phyloP scores from a whole-genome alignment of 1,284 basidiomycete species.

The Apiotrichum gamsii region DNA sequence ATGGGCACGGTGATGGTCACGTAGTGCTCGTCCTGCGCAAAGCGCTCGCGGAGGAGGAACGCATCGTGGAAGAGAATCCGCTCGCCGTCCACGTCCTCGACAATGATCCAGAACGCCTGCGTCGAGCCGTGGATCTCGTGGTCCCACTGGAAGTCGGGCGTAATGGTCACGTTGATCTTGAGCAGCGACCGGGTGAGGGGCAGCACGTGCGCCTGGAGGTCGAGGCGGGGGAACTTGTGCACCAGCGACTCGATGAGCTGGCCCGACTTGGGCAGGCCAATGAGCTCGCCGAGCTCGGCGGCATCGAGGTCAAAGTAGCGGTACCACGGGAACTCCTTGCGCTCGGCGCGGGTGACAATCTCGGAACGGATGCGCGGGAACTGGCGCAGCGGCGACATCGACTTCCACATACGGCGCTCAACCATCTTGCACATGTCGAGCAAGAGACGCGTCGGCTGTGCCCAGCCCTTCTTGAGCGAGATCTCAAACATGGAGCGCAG shows the following conservation, averaged over 20 bases:
- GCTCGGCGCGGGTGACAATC: constrained; percentile 85
- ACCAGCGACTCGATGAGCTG: constrained; percentile 89
- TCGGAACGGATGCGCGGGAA: constrained; percentile 66
- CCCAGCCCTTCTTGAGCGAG: constrained; percentile 97
- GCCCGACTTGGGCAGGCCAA: constrained; percentile 88
- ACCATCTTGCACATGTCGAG: constrained; percentile 97
- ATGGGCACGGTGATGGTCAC: constrained; percentile 92
- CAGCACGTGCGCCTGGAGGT: constrained; percentile 87
- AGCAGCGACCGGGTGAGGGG: constrained; percentile 85
- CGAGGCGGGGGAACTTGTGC: constrained; percentile 91
- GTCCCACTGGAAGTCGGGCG: constrained; percentile 96
- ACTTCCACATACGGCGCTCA: constrained; percentile 89
- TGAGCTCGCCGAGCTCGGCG: constrained; percentile 85
- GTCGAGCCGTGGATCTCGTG: constrained; percentile 83
- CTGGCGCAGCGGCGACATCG: constrained; percentile 94
- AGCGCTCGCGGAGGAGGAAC: constrained; percentile 84
- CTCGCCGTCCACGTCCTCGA: constrained; percentile 97
- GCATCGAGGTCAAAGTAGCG: constrained; percentile 87
- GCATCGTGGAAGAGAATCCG: constrained; percentile 89
- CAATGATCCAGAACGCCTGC: constrained; percentile 85
- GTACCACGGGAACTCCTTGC: constrained; percentile 98
- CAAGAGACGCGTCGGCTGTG: constrained; percentile 81
- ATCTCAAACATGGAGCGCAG: constrained; percentile 97
- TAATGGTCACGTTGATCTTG: constrained; percentile 81
- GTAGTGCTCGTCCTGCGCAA: constrained; percentile 87